These are phyloP conservation scores for Verticillium isaacii DNA, from an alignment of 2,329 filamentous ascomycete genomes.

Conservation along the genomic window DNA sequence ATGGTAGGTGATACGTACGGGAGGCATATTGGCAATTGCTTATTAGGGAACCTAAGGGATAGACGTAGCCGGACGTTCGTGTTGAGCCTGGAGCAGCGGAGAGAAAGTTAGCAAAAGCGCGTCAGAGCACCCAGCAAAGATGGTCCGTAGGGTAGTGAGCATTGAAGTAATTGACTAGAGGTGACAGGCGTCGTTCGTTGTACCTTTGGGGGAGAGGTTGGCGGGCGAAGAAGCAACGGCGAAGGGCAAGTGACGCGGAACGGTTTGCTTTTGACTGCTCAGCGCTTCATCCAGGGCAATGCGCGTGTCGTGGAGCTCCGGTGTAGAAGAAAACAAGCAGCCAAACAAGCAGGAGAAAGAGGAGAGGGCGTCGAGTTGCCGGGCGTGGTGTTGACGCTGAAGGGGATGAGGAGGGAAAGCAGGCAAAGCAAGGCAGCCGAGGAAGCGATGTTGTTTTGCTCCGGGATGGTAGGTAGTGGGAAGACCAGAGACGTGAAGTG, in stretches of 20 bases:
- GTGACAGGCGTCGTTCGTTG: not conserved
- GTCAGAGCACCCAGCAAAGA: not conserved
- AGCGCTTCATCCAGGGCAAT: not conserved
- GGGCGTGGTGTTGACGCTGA: not conserved
- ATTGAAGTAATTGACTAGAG: not conserved
- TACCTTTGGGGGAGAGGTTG: not conserved
- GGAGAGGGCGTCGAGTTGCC: not conserved
- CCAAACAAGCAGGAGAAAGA: not conserved
- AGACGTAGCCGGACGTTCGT: conserved; percentile 4
- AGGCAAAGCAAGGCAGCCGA: not conserved
- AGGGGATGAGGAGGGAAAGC: not conserved
- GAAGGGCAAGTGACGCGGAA: conserved; percentile 1
- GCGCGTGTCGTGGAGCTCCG: not conserved
- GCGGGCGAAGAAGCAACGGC: not conserved
- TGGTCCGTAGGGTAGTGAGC: not conserved
- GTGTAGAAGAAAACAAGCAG: not conserved
- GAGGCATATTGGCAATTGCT: conserved; percentile 25
- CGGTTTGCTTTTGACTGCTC: not conserved
- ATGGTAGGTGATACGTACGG: conserved; percentile 23
- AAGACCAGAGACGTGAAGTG: not conserved
- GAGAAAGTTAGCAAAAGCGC: conserved; percentile 6
- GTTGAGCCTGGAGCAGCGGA: not conserved
- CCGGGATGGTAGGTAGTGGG: conserved; percentile 1
- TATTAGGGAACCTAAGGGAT: not conserved
- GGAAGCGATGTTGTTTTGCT: conserved; percentile 5